phyloP scores from a whole-genome alignment of 1,284 basidiomycete genomes.

The Amylostereum areolatum region DNA sequence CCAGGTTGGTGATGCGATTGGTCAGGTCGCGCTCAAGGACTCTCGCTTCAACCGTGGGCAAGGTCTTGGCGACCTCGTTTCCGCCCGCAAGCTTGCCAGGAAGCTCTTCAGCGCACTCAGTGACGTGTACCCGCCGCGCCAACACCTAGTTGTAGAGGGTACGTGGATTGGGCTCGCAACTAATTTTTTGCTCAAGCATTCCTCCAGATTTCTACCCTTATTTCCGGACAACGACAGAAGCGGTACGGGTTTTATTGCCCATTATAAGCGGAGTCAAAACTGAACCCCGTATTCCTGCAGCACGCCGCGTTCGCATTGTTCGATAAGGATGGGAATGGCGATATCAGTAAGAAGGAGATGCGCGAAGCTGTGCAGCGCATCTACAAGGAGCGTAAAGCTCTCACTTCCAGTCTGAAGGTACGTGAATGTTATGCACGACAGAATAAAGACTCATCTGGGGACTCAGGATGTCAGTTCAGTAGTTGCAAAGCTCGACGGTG shows the following conservation, averaged over 20 bases:
- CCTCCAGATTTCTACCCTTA: constrained; percentile 68
- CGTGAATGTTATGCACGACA: not conserved
- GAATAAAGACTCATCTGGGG: not conserved
- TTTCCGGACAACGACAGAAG: constrained; percentile 67
- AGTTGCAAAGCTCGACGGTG: constrained; percentile 73
- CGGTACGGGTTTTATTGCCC: constrained; percentile 36
- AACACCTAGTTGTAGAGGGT: constrained; percentile 65
- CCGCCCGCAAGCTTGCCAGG: constrained; percentile 67
- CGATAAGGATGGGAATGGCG: constrained; percentile 81
- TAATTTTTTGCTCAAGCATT: not conserved
- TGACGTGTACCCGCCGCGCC: constrained; percentile 50
- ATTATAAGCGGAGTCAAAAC: not conserved
- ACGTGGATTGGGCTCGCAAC: constrained; percentile 7
- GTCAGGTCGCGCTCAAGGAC: constrained; percentile 66
- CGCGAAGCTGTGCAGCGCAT: constrained; percentile 80
- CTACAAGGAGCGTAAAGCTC: constrained; percentile 71
- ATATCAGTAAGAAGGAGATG: constrained; percentile 79
- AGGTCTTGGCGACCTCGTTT: constrained; percentile 53
- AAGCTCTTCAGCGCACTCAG: constrained; percentile 70
- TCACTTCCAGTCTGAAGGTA: constrained; percentile 69
- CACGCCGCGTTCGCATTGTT: constrained; percentile 71
- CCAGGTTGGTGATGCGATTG: constrained; percentile 62
- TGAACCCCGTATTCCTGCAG: constrained; percentile 23
- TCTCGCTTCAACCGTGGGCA: constrained; percentile 53
- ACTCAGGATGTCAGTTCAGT: constrained; percentile 60